Conservation (phyloP, 768 basidiomycete genomes). For the Lactifluus volemus region DNA sequence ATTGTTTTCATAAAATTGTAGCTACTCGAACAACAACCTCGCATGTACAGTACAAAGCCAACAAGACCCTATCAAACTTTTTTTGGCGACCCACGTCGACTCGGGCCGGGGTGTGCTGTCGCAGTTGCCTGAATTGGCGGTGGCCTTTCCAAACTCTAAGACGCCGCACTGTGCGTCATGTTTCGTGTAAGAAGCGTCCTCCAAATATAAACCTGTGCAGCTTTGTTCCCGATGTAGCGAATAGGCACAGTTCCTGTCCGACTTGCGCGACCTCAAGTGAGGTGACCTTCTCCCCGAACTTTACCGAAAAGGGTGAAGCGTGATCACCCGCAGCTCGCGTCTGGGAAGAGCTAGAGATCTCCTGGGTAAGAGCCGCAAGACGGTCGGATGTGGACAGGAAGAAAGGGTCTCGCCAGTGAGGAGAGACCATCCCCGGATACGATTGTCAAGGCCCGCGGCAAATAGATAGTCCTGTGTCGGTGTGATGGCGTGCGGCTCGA, state of each 20-base stretch:
- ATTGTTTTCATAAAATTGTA: background rate
- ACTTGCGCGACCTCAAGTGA: slow-evolving; percentile 14
- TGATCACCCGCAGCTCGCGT: background rate
- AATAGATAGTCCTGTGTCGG: slow-evolving; percentile 51
- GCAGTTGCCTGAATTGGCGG: background rate
- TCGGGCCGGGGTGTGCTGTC: background rate
- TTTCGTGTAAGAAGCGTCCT: background rate
- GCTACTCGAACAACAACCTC: background rate
- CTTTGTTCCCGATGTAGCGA: slow-evolving; percentile 14
- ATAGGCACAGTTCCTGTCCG: slow-evolving; percentile 11
- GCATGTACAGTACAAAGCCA: background rate
- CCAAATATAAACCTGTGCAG: slow-evolving; percentile 15
- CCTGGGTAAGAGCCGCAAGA: slow-evolving; percentile 17
- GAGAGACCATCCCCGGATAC: slow-evolving; percentile 63
- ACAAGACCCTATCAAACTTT: background rate
- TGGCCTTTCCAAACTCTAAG: background rate
- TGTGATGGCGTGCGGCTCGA: slow-evolving; percentile 55
- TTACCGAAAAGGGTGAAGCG: slow-evolving; percentile 1
- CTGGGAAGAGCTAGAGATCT: background rate
- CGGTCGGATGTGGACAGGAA: slow-evolving; percentile 1
- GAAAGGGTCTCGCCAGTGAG: slow-evolving; percentile 39
- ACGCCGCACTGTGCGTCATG: background rate
- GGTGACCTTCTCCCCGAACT: slow-evolving; percentile 13
- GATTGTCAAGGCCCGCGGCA: slow-evolving; percentile 57
- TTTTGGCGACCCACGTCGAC: background rate